Evolutionary conservation across 441 rosid genomes (phyloP), one percentile per base, ranked within the genome.

Genomic region (Metrosideros polymorpha): DNA sequence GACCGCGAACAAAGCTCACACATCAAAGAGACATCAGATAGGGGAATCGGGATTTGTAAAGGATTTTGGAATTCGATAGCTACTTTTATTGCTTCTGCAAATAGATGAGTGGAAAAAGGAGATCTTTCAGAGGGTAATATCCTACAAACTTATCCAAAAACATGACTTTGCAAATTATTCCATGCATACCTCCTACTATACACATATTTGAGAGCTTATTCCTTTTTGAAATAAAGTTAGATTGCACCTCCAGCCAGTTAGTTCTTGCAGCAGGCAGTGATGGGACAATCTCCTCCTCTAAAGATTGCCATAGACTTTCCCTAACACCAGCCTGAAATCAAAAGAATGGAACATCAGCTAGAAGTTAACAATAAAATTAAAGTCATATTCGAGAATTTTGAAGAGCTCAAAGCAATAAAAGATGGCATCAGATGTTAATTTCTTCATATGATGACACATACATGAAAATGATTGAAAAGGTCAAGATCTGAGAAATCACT

Each of bases 141-240:
- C 50, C 42, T 51, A 82, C 42, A 7, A 45, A 45, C 12, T 85
- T 32, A 39, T 56, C 54, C 45, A 88, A 82, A 82, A 29, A 87
- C 63, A 53, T 42, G 89, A 87, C 54, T 87, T 82, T 85, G 86
- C 84, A 83, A 90, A 87, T 82, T 90, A 83, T 77, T 91, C 90
- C 91, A 92, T 92, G 88, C 98, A 91, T 95, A 98, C 99, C 99
- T 95, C 99, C 99, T 90, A 95, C 96, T 88, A 97, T 96, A 93
- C 99, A 98, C 89, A 98, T 89, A 89, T 95, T 97, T 88, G 98
- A 92, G 89, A 95, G 97, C 92, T 88, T 92, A 87, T 91, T 90
- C 51, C 90, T 91, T 89, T 90, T 96, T 13, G 96, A 92, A 52
- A 95, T 87, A 89, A 94, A 92, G 91, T 92, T 94, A 84, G 99